Percentiles rank a stretch among this genome's conserved stretches.
Evolutionary conservation across 2,329 filamentous ascomycete species (phyloP).

Genomic region (Fusarium sp.): DNA sequence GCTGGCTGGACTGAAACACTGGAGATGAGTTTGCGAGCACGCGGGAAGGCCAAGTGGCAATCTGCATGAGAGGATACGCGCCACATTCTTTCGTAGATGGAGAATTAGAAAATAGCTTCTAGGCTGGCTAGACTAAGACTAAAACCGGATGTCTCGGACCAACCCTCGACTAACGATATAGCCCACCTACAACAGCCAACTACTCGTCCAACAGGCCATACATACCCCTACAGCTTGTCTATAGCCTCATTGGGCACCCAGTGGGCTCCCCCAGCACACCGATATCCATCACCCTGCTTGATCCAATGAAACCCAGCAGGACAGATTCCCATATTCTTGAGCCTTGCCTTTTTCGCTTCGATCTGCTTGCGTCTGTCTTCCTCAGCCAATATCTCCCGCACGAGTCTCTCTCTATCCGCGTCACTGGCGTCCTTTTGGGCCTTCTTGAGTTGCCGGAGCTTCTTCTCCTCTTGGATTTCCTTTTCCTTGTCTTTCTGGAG

Average conservation of each 20-base stretch:
- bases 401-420: slow-evolving; percentile 51
- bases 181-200: no score
- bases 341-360: slow-evolving; percentile 57
- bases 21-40: no score
- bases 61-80: no score
- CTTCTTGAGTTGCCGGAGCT: slow-evolving; percentile 51
- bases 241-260: slow-evolving; percentile 47
- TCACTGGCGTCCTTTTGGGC: slow-evolving; percentile 44
- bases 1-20: no score
- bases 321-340: slow-evolving; percentile 68
- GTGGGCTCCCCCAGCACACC: slow-evolving; percentile 72
- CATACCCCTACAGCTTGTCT: neutral
- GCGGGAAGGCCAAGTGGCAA: no score
- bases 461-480: slow-evolving; percentile 52
- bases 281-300: slow-evolving; percentile 67
- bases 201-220: no score
- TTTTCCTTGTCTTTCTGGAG: slow-evolving; percentile 63
- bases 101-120: no score
- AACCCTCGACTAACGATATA: no score
- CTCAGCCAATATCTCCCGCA: slow-evolving; percentile 47
- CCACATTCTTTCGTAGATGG: no score
- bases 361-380: slow-evolving; percentile 54
- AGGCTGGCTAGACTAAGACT: no score
- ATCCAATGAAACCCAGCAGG: slow-evolving; percentile 71
- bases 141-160: no score